Conservation (phyloP, 495 filamentous ascomycete species). For the Trichoderma asperelloides region DNA sequence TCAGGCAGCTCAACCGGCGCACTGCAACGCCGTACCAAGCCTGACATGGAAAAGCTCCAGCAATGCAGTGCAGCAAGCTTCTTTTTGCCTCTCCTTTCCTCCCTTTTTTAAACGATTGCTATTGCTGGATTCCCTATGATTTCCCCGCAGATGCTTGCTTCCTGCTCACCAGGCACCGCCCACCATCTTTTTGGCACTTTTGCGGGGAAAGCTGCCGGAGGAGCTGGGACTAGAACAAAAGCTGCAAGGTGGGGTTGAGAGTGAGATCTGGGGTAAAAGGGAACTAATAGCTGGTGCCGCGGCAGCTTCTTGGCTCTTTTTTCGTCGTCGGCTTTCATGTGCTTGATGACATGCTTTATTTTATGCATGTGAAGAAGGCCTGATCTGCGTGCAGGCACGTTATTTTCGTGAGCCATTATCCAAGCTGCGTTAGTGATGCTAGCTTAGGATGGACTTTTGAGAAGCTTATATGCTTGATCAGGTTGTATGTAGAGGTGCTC, state of each 20-base stretch:
- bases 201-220: not conserved
- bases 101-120: too few species aligned
- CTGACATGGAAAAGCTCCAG: not conserved
- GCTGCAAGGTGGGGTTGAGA: not conserved
- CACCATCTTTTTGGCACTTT: not conserved
- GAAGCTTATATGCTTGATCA: too few species aligned
- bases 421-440: too few species aligned
- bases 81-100: not conserved
- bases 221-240: not conserved
- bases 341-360: not conserved
- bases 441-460: too few species aligned
- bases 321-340: not conserved
- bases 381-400: too few species aligned
- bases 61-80: not conserved
- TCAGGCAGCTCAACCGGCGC: constrained; percentile 1
- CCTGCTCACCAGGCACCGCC: too few species aligned
- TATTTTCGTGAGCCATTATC: too few species aligned
- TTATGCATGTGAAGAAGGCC: too few species aligned
- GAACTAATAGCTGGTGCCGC: not conserved
- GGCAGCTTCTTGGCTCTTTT: not conserved
- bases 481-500: too few species aligned
- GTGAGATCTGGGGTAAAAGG: not conserved
- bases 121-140: too few species aligned
- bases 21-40: not conserved
- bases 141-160: too few species aligned